Evolutionary conservation across 768 basidiomycete genomes (phyloP), one percentile per base, ranked within the genome.

Genomic region (Dacryopinax primogenitus): DNA sequence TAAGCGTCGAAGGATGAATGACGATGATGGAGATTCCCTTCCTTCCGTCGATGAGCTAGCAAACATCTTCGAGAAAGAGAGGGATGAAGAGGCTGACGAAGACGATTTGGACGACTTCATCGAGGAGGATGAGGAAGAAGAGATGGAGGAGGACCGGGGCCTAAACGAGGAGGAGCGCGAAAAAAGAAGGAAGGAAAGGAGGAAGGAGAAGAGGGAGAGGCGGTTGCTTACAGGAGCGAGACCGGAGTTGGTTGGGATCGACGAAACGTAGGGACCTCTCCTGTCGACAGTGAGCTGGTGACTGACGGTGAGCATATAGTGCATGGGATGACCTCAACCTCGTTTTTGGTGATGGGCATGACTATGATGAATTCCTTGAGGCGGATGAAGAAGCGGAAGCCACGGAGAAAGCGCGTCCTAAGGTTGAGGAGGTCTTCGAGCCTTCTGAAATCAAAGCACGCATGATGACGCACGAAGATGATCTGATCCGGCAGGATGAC

Each of bases 291-390:
- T 47, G 63, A 64, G 32, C 18, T 63, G 47, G 33, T 66, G 64
- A 66, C 71, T 69, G 65, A 69, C 34, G n/a, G 45, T 3, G 65
- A n/a, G n/a, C 32, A 67, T 67, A 1, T 69, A 95, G 92, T 71
- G 87, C 92, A 30, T 96, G 92, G 92, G 87, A 90, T 58, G 96
- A 97, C 76, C 88, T 98, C 30, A 87, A 89, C 67, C 94, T 92
- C 66, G 91, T 98, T 1, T 99, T 99, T 69, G 96, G 96, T 34
- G 90, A 94, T 68, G 96, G 96, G 6, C 86, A 88, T 70, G 94
- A 98, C 69, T 99, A 95, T 73, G 92, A 92, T 70, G 94, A 91
- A 88, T 94, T 94, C 13, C 74, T 99, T 47, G 86, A 79, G 51
- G 71, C 67, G 13, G 91, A 86, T 3, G 94, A 94, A 33, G 90